Evolutionary conservation across 805 yeast genomes (phyloP).

Genomic region (Wickerhamomyces ciferrii): DNA sequence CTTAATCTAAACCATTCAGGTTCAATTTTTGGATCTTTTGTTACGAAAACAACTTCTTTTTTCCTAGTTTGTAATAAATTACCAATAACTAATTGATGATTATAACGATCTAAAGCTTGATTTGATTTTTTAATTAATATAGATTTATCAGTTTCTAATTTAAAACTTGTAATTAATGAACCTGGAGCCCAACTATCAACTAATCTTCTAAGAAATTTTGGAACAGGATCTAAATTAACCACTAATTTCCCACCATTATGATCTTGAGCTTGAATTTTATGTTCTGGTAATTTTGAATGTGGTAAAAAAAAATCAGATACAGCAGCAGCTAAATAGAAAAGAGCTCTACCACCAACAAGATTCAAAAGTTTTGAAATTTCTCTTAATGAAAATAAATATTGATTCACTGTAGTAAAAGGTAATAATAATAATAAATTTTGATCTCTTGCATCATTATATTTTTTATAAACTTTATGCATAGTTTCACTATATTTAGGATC

Average conservation of each 20-base stretch:
- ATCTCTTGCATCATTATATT: constrained; percentile 36
- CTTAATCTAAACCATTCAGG: constrained; percentile 46
- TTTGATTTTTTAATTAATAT: constrained; percentile 72
- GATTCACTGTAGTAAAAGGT: constrained; percentile 94
- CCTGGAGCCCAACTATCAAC: constrained; percentile 94
- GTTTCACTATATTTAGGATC: constrained; percentile 52
- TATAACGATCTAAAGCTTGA: constrained; percentile 77
- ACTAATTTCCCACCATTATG: constrained; percentile 64
- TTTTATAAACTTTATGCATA: constrained; percentile 55
- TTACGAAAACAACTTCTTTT: constrained; percentile 81
- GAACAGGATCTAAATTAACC: constrained; percentile 91
- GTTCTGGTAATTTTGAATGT: constrained; percentile 78
- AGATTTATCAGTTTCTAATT: constrained; percentile 79
- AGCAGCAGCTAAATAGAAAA: constrained; percentile 94
- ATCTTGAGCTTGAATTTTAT: constrained; percentile 85
- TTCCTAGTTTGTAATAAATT: constrained; percentile 87
- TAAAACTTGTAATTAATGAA: constrained; percentile 92
- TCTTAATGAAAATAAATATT: constrained; percentile 81
- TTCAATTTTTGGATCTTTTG: constrained; percentile 31
- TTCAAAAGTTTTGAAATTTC: constrained; percentile 57
- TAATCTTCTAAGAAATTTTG: constrained; percentile 81
- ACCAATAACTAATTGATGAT: constrained; percentile 93
- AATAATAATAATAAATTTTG: constrained; percentile 42
- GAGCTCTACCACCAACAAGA: constrained; percentile 47
- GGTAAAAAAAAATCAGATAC: constrained; percentile 97